Conservation (phyloP, 225 moss, liverwort and hornwort species). For the Bryoerythrophyllum caledonicum region DNA sequence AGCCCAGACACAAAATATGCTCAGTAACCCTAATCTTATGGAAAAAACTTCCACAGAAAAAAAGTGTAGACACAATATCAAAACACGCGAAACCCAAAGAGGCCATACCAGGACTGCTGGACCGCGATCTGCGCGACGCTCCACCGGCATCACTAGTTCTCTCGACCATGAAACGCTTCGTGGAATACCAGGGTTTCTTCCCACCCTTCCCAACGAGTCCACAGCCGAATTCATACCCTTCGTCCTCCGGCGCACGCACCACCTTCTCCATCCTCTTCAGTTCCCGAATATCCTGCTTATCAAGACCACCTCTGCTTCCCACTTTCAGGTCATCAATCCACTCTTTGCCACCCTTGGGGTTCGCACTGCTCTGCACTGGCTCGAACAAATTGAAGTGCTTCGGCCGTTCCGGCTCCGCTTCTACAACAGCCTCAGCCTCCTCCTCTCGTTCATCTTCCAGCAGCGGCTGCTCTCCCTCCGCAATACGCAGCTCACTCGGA, state of each 20-base stretch:
- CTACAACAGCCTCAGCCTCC: constrained; percentile 24
- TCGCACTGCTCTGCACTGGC: constrained; percentile 31
- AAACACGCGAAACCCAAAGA: neutral
- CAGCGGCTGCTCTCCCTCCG: constrained; percentile 26
- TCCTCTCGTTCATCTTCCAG: constrained; percentile 22
- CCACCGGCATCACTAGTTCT: constrained; percentile 31
- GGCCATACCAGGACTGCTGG: constrained; percentile 38
- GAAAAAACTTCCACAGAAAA: neutral
- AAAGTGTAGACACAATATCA: neutral
- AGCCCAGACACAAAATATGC: neutral
- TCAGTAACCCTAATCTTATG: neutral
- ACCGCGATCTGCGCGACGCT: constrained; percentile 18
- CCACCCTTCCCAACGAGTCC: constrained; percentile 74
- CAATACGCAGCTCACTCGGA: constrained; percentile 28
- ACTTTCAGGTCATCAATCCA: constrained; percentile 52
- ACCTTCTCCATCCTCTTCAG: constrained; percentile 70
- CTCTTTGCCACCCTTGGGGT: constrained; percentile 41
- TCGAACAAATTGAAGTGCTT: constrained; percentile 82
- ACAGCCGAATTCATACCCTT: constrained; percentile 75
- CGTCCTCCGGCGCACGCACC: constrained; percentile 75
- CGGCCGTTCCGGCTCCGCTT: constrained; percentile 53
- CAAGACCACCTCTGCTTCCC: constrained; percentile 55
- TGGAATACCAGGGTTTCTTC: constrained; percentile 77
- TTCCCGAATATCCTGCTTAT: constrained; percentile 60
- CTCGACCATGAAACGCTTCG: constrained; percentile 74